phyloP scores from a whole-genome alignment of 805 yeast species.

The Candida andamanensis region DNA sequence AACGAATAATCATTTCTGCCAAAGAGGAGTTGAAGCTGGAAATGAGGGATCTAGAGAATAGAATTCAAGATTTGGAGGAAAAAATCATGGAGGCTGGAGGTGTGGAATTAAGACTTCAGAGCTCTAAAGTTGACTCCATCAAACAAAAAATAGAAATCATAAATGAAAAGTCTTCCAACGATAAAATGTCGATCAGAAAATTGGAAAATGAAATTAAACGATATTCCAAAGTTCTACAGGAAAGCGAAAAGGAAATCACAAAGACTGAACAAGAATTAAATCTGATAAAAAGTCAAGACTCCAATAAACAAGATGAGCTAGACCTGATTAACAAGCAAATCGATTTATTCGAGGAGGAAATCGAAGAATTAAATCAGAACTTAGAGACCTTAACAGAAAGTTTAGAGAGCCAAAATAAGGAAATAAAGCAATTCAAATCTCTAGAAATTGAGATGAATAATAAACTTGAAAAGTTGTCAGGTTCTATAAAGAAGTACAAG shows the following conservation, averaged over 20 bases:
- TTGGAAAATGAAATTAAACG: constrained; percentile 60
- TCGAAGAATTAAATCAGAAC: constrained; percentile 36
- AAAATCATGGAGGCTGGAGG: constrained; percentile 92
- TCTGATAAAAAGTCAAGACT: constrained; percentile 15
- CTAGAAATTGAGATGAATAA: constrained; percentile 63
- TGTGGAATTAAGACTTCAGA: constrained; percentile 70
- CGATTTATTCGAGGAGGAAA: constrained; percentile 28
- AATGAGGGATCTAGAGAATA: constrained; percentile 50
- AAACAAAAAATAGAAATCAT: constrained; percentile 60
- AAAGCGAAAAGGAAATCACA: constrained; percentile 43
- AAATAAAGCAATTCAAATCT: constrained; percentile 55
- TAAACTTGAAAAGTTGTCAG: constrained; percentile 50
- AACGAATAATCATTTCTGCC: constrained; percentile 13
- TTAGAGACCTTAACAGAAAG: constrained; percentile 29
- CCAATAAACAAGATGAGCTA: constrained; percentile 25
- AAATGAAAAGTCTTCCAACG: constrained; percentile 51
- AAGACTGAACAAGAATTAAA: constrained; percentile 21
- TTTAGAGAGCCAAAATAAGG: constrained; percentile 34
- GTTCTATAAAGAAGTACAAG: constrained; percentile 30
- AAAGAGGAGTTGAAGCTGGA: constrained; percentile 41
- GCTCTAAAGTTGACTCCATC: constrained; percentile 74
- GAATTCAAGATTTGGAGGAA: constrained; percentile 61
- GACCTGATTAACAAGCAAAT: constrained; percentile 23
- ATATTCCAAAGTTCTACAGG: constrained; percentile 42
- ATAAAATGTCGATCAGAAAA: constrained; percentile 53